Evolutionary conservation across 352 stramenopile species (phyloP).

Genomic region (Phytophthora hybrid): DNA sequence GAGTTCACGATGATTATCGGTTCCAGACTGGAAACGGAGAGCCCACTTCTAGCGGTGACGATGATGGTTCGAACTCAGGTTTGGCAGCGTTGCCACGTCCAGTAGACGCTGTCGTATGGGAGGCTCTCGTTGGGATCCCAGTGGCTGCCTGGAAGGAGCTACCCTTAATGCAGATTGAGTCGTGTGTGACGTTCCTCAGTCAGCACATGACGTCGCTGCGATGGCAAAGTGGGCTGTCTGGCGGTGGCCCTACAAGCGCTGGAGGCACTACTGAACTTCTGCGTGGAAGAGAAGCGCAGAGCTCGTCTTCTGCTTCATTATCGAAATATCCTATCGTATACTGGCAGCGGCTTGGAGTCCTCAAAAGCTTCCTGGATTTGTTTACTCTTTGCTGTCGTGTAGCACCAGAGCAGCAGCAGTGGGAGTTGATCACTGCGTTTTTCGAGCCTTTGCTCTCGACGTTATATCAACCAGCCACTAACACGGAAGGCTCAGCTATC

Average conservation of each 20-base stretch:
- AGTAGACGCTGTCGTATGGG: slow-evolving; percentile 74
- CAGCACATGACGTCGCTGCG: slow-evolving; percentile 70
- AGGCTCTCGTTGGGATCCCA: slow-evolving; percentile 65
- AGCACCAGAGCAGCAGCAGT: slow-evolving; percentile 67
- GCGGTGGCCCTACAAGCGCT: slow-evolving; percentile 9
- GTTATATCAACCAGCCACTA: slow-evolving; percentile 80
- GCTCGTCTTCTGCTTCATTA: slow-evolving; percentile 10
- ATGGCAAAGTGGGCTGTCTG: slow-evolving; percentile 56
- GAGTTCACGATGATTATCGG: slow-evolving; percentile 83
- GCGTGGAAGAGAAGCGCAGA: slow-evolving; percentile 22
- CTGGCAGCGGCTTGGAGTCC: slow-evolving; percentile 75
- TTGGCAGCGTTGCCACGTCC: slow-evolving; percentile 53
- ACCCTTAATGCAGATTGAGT: slow-evolving; percentile 50
- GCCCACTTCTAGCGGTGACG: slow-evolving; percentile 14
- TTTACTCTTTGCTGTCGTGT: slow-evolving; percentile 77
- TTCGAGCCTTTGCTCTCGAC: slow-evolving; percentile 86
- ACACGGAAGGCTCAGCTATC: slow-evolving; percentile 72
- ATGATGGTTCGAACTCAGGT: slow-evolving; percentile 16
- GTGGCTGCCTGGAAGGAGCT: slow-evolving; percentile 56
- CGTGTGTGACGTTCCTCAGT: slow-evolving; percentile 63
- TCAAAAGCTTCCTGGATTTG: slow-evolving; percentile 84
- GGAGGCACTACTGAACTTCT: slow-evolving; percentile 15
- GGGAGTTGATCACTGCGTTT: slow-evolving; percentile 71
- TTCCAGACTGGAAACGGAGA: slow-evolving; percentile 52
- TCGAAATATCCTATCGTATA: slow-evolving; percentile 62